Conservation (phyloP, 768 basidiomycete species). For the Suillus placidus region DNA sequence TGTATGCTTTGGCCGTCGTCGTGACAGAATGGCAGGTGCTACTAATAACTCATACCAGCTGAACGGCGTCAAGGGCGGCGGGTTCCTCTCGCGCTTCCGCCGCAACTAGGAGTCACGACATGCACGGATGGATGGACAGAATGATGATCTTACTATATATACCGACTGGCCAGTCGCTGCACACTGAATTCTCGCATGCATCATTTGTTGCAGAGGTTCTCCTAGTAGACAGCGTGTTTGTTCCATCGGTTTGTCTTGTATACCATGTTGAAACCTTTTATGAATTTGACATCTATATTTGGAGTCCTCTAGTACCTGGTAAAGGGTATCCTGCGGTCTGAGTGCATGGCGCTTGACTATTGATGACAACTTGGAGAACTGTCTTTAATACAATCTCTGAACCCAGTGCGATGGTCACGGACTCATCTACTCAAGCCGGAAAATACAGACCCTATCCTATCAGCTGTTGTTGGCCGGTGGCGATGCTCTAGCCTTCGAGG, state of each 20-base stretch:
- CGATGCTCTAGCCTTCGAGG: background rate
- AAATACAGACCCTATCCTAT: background rate
- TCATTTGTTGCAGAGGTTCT: background rate
- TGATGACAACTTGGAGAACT: background rate
- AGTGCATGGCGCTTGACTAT: background rate
- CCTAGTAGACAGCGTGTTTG: background rate
- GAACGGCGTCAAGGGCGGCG: constrained; percentile 22
- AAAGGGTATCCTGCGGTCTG: background rate
- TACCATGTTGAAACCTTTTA: background rate
- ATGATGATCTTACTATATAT: background rate
- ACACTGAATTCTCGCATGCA: background rate
- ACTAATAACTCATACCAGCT: constrained; percentile 24
- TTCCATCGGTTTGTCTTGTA: background rate
- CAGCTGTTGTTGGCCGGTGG: background rate
- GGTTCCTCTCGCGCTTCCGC: constrained; percentile 42
- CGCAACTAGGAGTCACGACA: constrained; percentile 29
- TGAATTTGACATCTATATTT: background rate
- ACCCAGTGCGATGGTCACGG: background rate
- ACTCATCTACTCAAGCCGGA: background rate
- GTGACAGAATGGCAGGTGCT: constrained; percentile 50
- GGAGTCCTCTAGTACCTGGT: background rate
- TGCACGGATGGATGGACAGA: background rate
- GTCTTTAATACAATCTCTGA: background rate
- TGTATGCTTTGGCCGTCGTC: constrained; percentile 69
- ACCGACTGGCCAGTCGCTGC: background rate